Evolutionary conservation across 73 alveolate genomes (phyloP).

Genomic region (Tetrahymena malaccensis): DNA sequence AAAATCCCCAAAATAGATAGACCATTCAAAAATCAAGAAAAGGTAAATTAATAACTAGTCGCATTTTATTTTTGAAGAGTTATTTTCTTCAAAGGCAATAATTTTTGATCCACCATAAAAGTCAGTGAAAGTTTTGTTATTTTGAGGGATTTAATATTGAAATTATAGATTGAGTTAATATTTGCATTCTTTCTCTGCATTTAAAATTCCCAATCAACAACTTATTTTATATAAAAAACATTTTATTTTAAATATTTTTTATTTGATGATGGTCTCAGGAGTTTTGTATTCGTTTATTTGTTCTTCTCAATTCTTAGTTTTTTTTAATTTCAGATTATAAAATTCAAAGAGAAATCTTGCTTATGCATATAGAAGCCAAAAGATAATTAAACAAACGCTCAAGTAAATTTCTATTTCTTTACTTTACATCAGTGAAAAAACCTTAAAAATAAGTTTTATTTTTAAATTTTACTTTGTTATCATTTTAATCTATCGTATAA

Average conservation of each 20-base stretch:
- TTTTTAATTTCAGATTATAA: too few species aligned
- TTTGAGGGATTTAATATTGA: background rate
- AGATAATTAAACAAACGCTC: background rate
- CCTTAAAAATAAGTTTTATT: background rate
- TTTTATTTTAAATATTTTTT: too few species aligned
- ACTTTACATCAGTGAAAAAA: too few species aligned
- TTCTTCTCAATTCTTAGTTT: background rate
- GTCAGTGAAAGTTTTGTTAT: background rate
- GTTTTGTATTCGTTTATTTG: background rate
- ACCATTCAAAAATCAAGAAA: background rate
- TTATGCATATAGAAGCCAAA: too few species aligned
- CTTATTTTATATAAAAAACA: too few species aligned
- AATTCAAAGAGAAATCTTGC: background rate
- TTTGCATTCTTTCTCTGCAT: too few species aligned
- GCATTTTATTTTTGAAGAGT: background rate
- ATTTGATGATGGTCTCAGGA: background rate
- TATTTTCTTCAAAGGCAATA: background rate
- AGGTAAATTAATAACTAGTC: background rate
- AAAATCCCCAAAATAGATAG: too few species aligned
- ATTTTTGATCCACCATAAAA: background rate
- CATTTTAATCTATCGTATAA: background rate
- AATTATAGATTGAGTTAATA: background rate
- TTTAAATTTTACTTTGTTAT: too few species aligned
- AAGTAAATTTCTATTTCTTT: too few species aligned
- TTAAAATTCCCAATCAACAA: too few species aligned